A percentile compares a stretch with the other conserved stretches of the same genome.
phyloP scores from a whole-genome alignment of 2,329 filamentous ascomycete species.

The Trichoderma sp. region DNA sequence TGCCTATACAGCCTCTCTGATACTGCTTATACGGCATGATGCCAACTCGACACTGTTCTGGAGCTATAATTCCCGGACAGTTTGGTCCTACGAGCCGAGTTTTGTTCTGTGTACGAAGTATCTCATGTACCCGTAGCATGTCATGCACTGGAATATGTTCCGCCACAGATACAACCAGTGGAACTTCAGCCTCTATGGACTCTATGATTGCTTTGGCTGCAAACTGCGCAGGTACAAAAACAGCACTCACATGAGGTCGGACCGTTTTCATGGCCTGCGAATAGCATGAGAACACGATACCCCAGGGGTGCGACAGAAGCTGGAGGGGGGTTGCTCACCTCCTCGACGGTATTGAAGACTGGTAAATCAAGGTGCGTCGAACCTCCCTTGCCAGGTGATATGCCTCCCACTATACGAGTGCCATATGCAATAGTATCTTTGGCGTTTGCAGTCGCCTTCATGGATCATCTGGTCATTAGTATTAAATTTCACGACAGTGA shows the following conservation, averaged over 20 bases:
- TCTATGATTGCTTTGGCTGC: slow-evolving; percentile 69
- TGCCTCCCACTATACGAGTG: slow-evolving; percentile 39
- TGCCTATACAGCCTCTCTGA: slow-evolving; percentile 63
- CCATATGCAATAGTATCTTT: slow-evolving; percentile 40
- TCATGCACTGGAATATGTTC: slow-evolving; percentile 79
- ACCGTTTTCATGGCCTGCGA: slow-evolving; percentile 35
- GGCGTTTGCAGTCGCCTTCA: slow-evolving; percentile 39
- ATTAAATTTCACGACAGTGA: background rate
- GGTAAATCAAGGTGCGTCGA: slow-evolving; percentile 35
- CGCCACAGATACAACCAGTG: slow-evolving; percentile 73
- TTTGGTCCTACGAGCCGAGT: slow-evolving; percentile 78
- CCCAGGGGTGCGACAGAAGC: background rate
- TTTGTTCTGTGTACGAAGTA: slow-evolving; percentile 68
- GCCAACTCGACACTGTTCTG: slow-evolving; percentile 58
- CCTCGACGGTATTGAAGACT: slow-evolving; percentile 35
- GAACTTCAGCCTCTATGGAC: slow-evolving; percentile 74
- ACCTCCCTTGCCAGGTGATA: slow-evolving; percentile 39
- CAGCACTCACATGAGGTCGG: slow-evolving; percentile 22
- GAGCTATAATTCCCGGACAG: slow-evolving; percentile 75
- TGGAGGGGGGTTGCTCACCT: slow-evolving; percentile 26
- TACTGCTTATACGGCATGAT: slow-evolving; percentile 44
- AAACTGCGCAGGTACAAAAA: slow-evolving; percentile 53
- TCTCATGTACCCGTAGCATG: slow-evolving; percentile 67
- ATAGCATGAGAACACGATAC: background rate
- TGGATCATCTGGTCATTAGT: background rate